These are phyloP conservation scores for Nicotiana attenuata DNA, from an alignment of 257 asterid genomes.

Conservation along the genomic window DNA sequence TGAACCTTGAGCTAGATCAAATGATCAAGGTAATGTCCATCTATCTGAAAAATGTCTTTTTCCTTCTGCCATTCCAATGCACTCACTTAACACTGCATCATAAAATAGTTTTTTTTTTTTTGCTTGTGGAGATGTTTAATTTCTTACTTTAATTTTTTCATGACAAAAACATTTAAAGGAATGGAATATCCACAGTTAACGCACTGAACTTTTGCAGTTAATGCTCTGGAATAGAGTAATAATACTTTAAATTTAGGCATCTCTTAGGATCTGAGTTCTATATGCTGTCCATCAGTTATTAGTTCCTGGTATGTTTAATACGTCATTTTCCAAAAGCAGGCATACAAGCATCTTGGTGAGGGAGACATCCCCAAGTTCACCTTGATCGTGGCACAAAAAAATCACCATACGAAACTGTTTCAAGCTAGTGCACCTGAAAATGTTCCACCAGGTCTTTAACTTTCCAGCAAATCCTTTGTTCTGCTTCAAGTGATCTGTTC, in stretches of 20 bases:
- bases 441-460: slow-evolving; percentile 71
- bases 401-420: slow-evolving; percentile 76
- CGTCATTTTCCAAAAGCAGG: slow-evolving; percentile 35
- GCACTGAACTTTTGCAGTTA: not conserved
- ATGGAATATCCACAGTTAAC: not conserved
- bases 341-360: slow-evolving; percentile 81
- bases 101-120: not conserved
- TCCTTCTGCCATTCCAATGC: not conserved
- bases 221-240: not conserved
- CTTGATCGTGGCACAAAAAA: slow-evolving; percentile 80
- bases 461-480: not conserved
- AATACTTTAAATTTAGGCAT: not conserved
- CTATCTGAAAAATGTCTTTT: not conserved
- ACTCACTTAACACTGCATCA: not conserved
- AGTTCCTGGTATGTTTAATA: not conserved
- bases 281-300: not conserved
- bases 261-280: not conserved
- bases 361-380: slow-evolving; percentile 73
- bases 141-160: not conserved
- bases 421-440: slow-evolving; percentile 65
- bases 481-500: not conserved
- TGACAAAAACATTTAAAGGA: not conserved
- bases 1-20: slow-evolving; percentile 74
- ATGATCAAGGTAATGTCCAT: slow-evolving; percentile 70
- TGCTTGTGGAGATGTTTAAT: not conserved